phyloP scores from a whole-genome alignment of 148 eudicot species.

The Suaeda aralocaspica region DNA sequence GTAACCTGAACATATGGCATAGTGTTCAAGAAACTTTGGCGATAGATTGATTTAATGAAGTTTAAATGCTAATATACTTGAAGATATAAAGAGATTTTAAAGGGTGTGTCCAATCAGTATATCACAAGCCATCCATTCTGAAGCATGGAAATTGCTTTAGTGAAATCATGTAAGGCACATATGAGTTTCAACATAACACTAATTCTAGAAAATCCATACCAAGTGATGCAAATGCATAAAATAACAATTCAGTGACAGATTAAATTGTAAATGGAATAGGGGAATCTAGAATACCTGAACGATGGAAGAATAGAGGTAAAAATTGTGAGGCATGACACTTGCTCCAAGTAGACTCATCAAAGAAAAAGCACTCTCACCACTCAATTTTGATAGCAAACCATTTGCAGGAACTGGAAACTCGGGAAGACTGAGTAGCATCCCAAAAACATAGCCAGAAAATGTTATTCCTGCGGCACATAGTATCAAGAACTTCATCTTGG shows the following conservation, averaged over 20 bases:
- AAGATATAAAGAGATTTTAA: not conserved
- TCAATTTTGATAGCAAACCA: constrained; percentile 54
- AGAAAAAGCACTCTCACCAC: constrained; percentile 79
- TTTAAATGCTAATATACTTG: not conserved
- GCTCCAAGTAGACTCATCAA: constrained; percentile 97
- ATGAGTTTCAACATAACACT: not conserved
- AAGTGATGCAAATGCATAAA: not conserved
- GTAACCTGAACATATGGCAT: not conserved
- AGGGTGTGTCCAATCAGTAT: not conserved
- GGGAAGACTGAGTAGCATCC: constrained; percentile 60
- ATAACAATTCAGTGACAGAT: not conserved
- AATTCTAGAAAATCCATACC: not conserved
- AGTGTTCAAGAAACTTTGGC: not conserved
- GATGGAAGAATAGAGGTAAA: constrained; percentile 90
- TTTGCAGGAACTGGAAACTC: constrained; percentile 52
- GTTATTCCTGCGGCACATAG: constrained; percentile 46
- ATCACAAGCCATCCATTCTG: not conserved
- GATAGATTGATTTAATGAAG: not conserved
- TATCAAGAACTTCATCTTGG: constrained; percentile 51
- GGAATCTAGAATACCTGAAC: constrained; percentile 56
- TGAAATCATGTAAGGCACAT: not conserved
- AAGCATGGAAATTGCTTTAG: not conserved
- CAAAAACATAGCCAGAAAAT: constrained; percentile 49
- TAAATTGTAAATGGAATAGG: not conserved
- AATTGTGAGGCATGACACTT: constrained; percentile 85